A percentile compares a stretch with the other conserved stretches of the same genome.
Evolutionary conservation across 2,329 filamentous ascomycete species (phyloP).

Genomic region (Penicillium sp.): DNA sequence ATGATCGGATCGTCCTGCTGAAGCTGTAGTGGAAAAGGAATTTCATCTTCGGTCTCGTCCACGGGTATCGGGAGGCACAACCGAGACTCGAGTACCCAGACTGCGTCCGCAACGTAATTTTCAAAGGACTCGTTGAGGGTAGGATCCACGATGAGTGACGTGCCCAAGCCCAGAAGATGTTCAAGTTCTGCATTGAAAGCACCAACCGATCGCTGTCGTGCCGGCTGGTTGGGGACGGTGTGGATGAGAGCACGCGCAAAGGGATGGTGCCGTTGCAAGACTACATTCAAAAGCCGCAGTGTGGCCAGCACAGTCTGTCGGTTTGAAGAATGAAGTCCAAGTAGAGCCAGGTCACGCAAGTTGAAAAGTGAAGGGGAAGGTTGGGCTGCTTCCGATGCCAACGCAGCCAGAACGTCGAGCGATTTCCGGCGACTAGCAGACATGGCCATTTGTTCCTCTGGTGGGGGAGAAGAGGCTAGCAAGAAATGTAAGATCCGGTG

Average conservation of each 20-base stretch:
- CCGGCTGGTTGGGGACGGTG: constrained; percentile 49
- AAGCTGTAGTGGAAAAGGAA: constrained; percentile 67
- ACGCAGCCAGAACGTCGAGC: constrained; percentile 79
- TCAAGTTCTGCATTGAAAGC: constrained; percentile 48
- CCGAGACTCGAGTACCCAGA: constrained; percentile 53
- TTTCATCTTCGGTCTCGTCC: constrained; percentile 50
- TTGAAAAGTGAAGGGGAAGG: constrained; percentile 89
- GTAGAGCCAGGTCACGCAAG: constrained; percentile 84
- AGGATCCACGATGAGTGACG: constrained; percentile 42
- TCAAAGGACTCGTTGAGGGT: constrained; percentile 49
- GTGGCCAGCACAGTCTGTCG: constrained; percentile 89
- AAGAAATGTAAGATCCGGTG: constrained; percentile 93
- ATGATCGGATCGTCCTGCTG: constrained; percentile 65
- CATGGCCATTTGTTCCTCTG: constrained; percentile 63
- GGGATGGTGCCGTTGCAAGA: constrained; percentile 82
- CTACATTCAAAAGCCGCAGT: constrained; percentile 80
- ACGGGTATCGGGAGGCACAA: constrained; percentile 37
- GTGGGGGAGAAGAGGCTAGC: constrained; percentile 68
- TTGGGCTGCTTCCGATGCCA: constrained; percentile 73
- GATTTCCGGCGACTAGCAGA: constrained; percentile 77
- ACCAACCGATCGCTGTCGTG: constrained; percentile 41
- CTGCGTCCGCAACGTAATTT: constrained; percentile 53
- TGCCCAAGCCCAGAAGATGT: constrained; percentile 43
- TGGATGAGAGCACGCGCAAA: constrained; percentile 74
- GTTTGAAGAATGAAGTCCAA: constrained; percentile 81